Conservation (phyloP, 2,329 filamentous ascomycete species). For the Colletotrichum musae region DNA sequence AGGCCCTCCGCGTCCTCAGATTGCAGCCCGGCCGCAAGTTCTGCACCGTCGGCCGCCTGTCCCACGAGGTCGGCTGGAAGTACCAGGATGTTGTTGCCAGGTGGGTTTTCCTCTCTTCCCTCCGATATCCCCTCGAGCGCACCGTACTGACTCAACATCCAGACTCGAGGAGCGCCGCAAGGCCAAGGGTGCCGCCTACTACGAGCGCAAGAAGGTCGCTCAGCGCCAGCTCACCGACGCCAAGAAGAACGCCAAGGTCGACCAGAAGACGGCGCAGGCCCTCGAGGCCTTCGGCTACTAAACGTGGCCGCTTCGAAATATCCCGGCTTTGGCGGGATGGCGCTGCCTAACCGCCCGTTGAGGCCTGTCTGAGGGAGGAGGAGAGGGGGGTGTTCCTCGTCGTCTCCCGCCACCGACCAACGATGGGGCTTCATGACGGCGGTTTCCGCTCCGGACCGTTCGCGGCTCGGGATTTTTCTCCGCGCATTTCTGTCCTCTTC, state of each 20-base stretch:
- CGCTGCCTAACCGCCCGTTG: slow-evolving; percentile 1
- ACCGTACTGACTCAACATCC: slow-evolving; percentile 40
- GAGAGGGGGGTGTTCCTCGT: slow-evolving; percentile 37
- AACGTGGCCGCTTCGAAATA: slow-evolving; percentile 45
- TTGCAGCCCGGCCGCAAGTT: slow-evolving; percentile 99
- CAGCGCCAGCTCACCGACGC: slow-evolving; percentile 92
- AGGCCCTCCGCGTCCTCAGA: slow-evolving; percentile 95
- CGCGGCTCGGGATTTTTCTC: slow-evolving; percentile 34
- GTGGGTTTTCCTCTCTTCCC: slow-evolving; percentile 71
- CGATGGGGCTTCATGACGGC: slow-evolving; percentile 32
- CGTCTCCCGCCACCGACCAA: not conserved
- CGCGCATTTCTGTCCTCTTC: slow-evolving; percentile 58
- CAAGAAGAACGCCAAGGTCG: slow-evolving; percentile 90
- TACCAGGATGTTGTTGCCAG: slow-evolving; percentile 99
- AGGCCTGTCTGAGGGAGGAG: slow-evolving; percentile 16
- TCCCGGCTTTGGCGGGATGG: slow-evolving; percentile 17
- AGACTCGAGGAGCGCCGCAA: slow-evolving; percentile 99
- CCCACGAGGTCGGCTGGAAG: slow-evolving; percentile 99
- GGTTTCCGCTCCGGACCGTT: slow-evolving; percentile 23
- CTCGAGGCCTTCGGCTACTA: slow-evolving; percentile 95
- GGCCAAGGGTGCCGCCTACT: slow-evolving; percentile 99
- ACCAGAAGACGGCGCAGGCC: slow-evolving; percentile 88
- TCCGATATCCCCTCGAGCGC: not conserved
- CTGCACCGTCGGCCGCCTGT: slow-evolving; percentile 98
- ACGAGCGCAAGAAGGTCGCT: slow-evolving; percentile 99